Base-by-base conservation (phyloP, 2,329 filamentous ascomycete species). In the Cryoendolithus antarcticus region DNA sequence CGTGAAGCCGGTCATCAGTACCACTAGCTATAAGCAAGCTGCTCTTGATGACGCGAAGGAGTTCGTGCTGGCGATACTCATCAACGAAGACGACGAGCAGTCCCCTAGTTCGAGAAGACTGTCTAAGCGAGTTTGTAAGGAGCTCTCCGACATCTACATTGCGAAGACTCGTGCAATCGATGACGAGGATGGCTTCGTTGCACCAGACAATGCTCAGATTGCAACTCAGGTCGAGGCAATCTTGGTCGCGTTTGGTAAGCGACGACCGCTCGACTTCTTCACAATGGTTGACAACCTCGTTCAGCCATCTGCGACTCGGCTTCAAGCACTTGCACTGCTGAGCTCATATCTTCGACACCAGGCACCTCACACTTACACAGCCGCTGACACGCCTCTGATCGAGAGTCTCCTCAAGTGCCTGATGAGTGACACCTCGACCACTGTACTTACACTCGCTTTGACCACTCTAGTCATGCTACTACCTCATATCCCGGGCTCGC, bases 401-500 rank as follows among this genome's bases (percentile, higher is more conserved):
- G 70, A 73, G 42, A 76, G 81, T 54, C 64, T 91, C 12, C 64
- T 89, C 38, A 76, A 74, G 52, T 88, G 82, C 46, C 67, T 91
- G 2, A 80, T 86, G 59, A 74, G 74, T 39, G 84, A 91, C 56
- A 82, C 80, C 1, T 88, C 82, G 0, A 84, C 82, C 0, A 79
- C 80, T 1, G 75, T 82, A 3, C 70, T 89, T n/a, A 82, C 82
- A 1, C 64, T 86, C 32, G 81, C 82, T 1, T 64, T 91, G 38
- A 82, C 81, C 4, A 74, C 77, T 5, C 61, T 91, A 42, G 80
- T 84, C 47, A 91, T 91, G 84, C 75, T 89, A 21, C 60, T 91
- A 36, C 84, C 84, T 2, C 82, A 88, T 54, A 83, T 89, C 59
- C 83, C 83, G 1, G 79, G 74, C 48, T 79, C 80, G 2, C 62